Conservation (phyloP, 129 eudicot genomes). For the Flaveria bidentis region DNA sequence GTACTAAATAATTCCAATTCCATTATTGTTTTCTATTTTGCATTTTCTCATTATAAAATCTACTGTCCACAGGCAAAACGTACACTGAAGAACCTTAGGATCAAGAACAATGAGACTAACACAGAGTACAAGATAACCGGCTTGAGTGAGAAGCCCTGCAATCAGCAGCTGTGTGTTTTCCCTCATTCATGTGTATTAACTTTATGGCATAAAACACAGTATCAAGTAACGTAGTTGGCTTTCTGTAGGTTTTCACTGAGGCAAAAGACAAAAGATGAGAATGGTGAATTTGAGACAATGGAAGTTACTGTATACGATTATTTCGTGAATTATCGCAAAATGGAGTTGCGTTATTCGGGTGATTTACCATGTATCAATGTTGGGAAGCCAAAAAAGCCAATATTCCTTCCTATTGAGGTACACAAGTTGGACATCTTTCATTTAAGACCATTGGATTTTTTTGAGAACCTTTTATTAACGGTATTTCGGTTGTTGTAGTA, state of each 20-base stretch:
- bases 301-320: slow-evolving; percentile 80
- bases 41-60: neutral
- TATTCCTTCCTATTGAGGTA: slow-evolving; percentile 83
- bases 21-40: neutral
- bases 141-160: slow-evolving; percentile 75
- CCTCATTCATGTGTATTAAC: neutral
- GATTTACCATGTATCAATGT: slow-evolving; percentile 87
- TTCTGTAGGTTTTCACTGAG: slow-evolving; percentile 62
- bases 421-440: neutral
- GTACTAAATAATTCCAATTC: slow-evolving; percentile 25
- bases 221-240: neutral
- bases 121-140: slow-evolving; percentile 82
- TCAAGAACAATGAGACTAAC: slow-evolving; percentile 56
- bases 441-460: neutral
- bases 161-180: slow-evolving; percentile 55
- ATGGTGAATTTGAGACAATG: slow-evolving; percentile 43
- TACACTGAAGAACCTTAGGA: slow-evolving; percentile 75
- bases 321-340: slow-evolving; percentile 68
- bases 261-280: slow-evolving; percentile 52
- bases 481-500: slow-evolving; percentile 39
- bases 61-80: slow-evolving; percentile 64
- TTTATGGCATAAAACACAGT: neutral
- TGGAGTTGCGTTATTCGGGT: slow-evolving; percentile 60
- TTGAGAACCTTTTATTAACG: neutral
- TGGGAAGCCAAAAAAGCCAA: slow-evolving; percentile 83